Base-by-base conservation (phyloP, 768 basidiomycete species). In the Neoboletus subvelutipes region DNA sequence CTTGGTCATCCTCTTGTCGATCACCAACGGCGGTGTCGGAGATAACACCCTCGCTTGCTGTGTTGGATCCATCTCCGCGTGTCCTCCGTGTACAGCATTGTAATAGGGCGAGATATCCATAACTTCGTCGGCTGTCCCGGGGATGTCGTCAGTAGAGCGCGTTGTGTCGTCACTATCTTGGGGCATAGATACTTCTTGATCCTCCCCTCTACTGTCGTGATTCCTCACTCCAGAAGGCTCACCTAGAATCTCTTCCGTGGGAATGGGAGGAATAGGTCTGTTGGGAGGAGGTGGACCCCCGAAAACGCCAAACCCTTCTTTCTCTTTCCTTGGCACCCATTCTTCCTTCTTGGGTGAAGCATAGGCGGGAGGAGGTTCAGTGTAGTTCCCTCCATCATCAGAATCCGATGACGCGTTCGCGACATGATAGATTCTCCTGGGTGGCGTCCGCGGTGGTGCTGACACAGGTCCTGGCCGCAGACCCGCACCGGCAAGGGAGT, bases 361-460 rank as follows among this genome's bases (percentile, higher is more conserved):
- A 42, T 82, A 82, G 2, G 82, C 79, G 4, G 82, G 80, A 0
- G 81, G 82, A 8, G 80, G 80, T 5, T 80, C 76, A 26, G 40
- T 10, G 62, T 68, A 56, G 57, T 58, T 54, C 59, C 57, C 45
- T 29, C 40, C 62, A 11, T 67, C 57, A 9, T 40, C 41, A 12
- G 58, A 68, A 41, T 66, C 64, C 31, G 74, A 58, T 17, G 73
- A 70, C 3, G 68, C 71, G 60, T 83, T 82, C 5, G 68, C 67
- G 50, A 82, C 64, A 43, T 78, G 78, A 50, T 76, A 78, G 18
- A 73, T 61, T 47, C 78, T 67, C 50, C 73, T 70, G 2, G 78
- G 74, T 15, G 78, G 77, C 12, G 70, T 73, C 43, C 66, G 68
- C 2, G 71, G 71, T 36, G 62, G 48, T 34, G 49, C 59, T 26